Conservation (phyloP, 192 early-diverging fungal species). For the Physocladia obscura region DNA sequence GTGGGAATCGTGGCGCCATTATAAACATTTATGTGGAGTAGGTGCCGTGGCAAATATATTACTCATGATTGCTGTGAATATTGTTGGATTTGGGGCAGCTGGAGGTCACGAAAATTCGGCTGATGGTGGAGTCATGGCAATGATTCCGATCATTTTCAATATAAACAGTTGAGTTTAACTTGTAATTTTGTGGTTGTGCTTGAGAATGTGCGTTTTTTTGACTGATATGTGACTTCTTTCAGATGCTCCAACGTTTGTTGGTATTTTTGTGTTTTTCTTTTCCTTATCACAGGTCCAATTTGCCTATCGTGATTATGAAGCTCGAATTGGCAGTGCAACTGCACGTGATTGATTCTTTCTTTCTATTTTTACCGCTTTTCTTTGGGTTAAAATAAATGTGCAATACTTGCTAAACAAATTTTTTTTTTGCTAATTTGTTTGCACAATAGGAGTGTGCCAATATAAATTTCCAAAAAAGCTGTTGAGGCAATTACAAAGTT, state of each 20-base stretch:
- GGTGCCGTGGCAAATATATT: conserved; percentile 87
- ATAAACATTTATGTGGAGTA: conserved; percentile 67
- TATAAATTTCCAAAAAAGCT: no score
- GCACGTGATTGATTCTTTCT: no score
- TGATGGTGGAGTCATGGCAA: conserved; percentile 4
- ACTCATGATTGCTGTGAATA: conserved; percentile 92
- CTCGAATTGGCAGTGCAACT: not conserved
- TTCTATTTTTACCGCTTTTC: no score
- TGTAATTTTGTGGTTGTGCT: not conserved
- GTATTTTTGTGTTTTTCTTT: conserved; percentile 15
- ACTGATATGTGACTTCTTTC: no score
- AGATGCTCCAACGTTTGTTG: not conserved
- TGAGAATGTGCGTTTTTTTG: not conserved
- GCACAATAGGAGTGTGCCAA: no score
- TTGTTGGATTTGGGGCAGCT: conserved; percentile 77
- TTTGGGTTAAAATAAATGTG: no score
- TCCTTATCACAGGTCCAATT: not conserved
- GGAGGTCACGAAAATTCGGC: not conserved
- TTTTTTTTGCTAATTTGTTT: no score
- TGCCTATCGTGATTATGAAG: conserved; percentile 16
- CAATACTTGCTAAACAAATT: no score
- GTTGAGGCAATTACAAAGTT: no score
- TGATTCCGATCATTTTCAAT: conserved; percentile 8
- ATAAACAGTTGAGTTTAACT: conserved; percentile 1
- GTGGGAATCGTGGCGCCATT: conserved; percentile 12